phyloP scores from a whole-genome alignment of 768 basidiomycete species.

The Cyclocybe cylindracea region DNA sequence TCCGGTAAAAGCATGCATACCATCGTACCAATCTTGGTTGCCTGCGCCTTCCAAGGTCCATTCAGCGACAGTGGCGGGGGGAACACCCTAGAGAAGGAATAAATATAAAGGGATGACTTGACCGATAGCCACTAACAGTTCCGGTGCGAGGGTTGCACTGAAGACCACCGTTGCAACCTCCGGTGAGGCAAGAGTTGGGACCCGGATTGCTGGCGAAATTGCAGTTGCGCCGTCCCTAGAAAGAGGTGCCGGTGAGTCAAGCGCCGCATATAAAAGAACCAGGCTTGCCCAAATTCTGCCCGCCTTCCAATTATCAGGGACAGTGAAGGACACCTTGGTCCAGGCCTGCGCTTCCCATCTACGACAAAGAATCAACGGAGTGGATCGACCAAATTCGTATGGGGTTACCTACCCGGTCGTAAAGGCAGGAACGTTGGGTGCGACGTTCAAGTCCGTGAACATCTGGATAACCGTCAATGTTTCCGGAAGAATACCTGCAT shows the following conservation, averaged over 20 bases:
- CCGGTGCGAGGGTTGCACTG: slow-evolving; percentile 49
- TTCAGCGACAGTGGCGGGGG: slow-evolving; percentile 68
- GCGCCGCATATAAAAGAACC: not conserved
- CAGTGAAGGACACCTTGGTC: slow-evolving; percentile 42
- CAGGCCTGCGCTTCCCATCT: slow-evolving; percentile 43
- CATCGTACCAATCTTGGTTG: slow-evolving; percentile 58
- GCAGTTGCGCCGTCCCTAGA: slow-evolving; percentile 61
- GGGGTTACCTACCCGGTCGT: slow-evolving; percentile 39
- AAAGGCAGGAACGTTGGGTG: slow-evolving; percentile 39
- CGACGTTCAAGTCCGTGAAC: slow-evolving; percentile 60
- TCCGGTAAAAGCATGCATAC: slow-evolving; percentile 26
- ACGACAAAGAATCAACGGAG: not conserved
- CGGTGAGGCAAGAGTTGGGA: slow-evolving; percentile 57
- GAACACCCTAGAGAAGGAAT: slow-evolving; percentile 41
- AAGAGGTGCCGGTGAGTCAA: not conserved
- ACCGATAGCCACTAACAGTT: slow-evolving; percentile 33
- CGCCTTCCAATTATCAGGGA: slow-evolving; percentile 65
- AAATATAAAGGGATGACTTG: not conserved
- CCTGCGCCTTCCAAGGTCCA: slow-evolving; percentile 50
- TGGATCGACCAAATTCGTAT: not conserved
- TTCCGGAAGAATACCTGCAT: not conserved
- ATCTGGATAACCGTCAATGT: slow-evolving; percentile 32
- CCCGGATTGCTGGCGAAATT: slow-evolving; percentile 52
- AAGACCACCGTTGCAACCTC: slow-evolving; percentile 68
- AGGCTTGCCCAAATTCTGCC: slow-evolving; percentile 53